A percentile compares a stretch with the other conserved stretches of the same genome.
phyloP scores from a whole-genome alignment of 345 rosid species.

The Anacardium occidentale region DNA sequence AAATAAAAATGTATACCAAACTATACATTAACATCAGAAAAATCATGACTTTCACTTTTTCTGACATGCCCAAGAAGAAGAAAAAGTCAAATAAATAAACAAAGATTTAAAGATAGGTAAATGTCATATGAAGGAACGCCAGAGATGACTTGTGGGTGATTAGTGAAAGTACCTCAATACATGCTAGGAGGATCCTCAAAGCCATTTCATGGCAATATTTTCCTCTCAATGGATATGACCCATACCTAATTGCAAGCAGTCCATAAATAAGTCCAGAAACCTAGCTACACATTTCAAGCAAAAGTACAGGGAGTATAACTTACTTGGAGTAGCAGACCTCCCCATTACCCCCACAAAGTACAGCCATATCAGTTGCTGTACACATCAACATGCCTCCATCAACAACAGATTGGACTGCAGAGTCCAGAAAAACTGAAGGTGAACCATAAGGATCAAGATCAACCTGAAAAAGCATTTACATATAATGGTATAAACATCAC shows the following conservation, averaged over 20 bases:
- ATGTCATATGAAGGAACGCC: neutral
- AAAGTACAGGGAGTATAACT: constrained; percentile 32
- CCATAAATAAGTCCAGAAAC: constrained; percentile 21
- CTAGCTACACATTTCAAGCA: constrained; percentile 13
- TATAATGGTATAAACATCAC: constrained; percentile 2
- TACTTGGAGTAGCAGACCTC: constrained; percentile 99
- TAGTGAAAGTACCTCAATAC: constrained; percentile 70
- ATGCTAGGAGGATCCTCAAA: constrained; percentile 89
- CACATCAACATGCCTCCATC: constrained; percentile 99
- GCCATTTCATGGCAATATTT: constrained; percentile 99
- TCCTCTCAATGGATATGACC: constrained; percentile 90
- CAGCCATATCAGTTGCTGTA: constrained; percentile 99
- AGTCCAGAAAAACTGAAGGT: constrained; percentile 92
- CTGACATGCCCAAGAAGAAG: neutral
- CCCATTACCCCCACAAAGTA: constrained; percentile 94
- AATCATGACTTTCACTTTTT: neutral
- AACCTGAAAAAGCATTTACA: constrained; percentile 55
- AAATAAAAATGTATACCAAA: neutral
- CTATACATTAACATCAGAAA: neutral
- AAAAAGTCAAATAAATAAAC: neutral
- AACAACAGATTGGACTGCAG: constrained; percentile 89
- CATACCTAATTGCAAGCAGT: constrained; percentile 59
- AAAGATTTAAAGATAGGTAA: neutral
- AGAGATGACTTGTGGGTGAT: too few relatives aligned
- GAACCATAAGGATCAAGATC: constrained; percentile 99